Evolutionary conservation across 2,329 filamentous ascomycete genomes (phyloP), one percentile per base, ranked within the genome.

Genomic region (Ophiosphaerella herpotricha): DNA sequence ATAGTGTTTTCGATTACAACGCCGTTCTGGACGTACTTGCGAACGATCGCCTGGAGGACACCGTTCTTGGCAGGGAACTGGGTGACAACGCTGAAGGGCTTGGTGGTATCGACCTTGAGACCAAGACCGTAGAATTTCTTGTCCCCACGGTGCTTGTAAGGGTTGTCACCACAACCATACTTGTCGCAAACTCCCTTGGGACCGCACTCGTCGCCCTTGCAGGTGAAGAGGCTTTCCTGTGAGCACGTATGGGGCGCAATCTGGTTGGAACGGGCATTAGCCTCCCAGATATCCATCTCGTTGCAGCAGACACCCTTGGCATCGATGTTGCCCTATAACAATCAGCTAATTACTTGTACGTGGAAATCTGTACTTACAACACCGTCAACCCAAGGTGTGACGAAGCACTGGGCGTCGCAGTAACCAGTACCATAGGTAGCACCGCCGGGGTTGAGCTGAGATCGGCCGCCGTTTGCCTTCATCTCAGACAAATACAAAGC

Each of bases 21-120:
- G 58, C 82, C 83, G 70, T 83, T 74, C 74, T 88, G 86, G 49
- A 86, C 79, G 70, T 88, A 88, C 72, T 86, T 78, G 61, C 85
- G 83, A 61, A 80, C 81, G 70, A 88, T 85, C 70, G 85, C 80
- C 44, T 74, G 77, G 41, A 88, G 81, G 8, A 75, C 72, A 48
- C 85, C 84, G 51, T 77, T 69, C 42, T 79, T 82, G 46, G 81
- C 82, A 58, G 84, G 72, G 75, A 88, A 88, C 70, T 88, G 85
- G 8, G 85, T 88, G 49, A 88, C 82, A 21, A 89, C 84, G 7
- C 85, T 88, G 60, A 88, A 71, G 61, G 82, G 81, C 66, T 78
- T 75, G 55, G 71, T 80, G 46, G 84, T 85, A 67, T 87, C 81
- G 59, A 89, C 74, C 43, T 75, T 85, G 23, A 62, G 53, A 24